Percentiles rank a stretch among this genome's conserved stretches.
phyloP scores from a whole-genome alignment of 805 yeast genomes.

The Lachancea waltii region DNA sequence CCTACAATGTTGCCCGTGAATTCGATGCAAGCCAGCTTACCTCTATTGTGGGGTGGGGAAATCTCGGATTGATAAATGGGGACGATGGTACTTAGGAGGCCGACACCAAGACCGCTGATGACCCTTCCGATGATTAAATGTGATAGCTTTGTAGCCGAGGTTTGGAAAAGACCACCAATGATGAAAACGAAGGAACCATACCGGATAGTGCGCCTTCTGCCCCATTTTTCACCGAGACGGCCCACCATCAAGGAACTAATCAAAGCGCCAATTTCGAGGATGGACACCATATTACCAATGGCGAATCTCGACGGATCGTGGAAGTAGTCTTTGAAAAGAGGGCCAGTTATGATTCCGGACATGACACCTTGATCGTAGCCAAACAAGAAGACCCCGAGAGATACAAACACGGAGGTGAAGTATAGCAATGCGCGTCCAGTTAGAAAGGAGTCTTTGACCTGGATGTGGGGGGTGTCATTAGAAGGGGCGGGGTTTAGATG shows the following conservation, averaged over 20 bases:
- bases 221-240: conserved; percentile 66
- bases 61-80: conserved; percentile 88
- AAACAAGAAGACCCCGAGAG: conserved; percentile 52
- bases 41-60: conserved; percentile 81
- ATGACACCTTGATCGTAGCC: conserved; percentile 89
- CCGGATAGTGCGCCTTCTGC: conserved; percentile 72
- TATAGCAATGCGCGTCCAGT: conserved; percentile 27
- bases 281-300: conserved; percentile 83
- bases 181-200: conserved; percentile 74
- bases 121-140: conserved; percentile 68
- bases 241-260: conserved; percentile 76
- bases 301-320: conserved; percentile 64
- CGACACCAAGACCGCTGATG: conserved; percentile 81
- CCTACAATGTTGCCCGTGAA: conserved; percentile 84
- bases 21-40: conserved; percentile 78
- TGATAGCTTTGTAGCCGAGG: conserved; percentile 48
- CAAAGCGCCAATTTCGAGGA: conserved; percentile 83
- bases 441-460: conserved; percentile 15
- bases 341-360: conserved; percentile 76
- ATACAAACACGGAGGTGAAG: conserved; percentile 37
- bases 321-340: conserved; percentile 62
- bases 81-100: conserved; percentile 73
- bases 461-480: conserved; percentile 12
- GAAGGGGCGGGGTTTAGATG: conserved; percentile 10
- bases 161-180: conserved; percentile 71